Evolutionary conservation across 257 asterid genomes (phyloP).

Genomic region (Striga asiatica): DNA sequence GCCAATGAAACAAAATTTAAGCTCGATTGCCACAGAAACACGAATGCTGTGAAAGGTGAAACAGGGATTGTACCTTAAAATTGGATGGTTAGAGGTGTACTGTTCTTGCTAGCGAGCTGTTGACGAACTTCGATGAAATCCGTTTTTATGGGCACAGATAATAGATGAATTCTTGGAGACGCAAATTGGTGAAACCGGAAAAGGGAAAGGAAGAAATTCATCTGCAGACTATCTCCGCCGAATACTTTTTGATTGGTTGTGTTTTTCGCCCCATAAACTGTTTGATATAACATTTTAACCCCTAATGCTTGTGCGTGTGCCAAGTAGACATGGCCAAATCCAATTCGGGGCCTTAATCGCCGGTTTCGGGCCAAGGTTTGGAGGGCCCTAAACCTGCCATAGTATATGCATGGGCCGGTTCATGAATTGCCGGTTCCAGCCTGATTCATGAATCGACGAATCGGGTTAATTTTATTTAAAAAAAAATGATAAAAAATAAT

Average conservation of each 20-base stretch:
- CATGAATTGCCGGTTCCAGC: too few species aligned
- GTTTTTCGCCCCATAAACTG: constrained; percentile 2
- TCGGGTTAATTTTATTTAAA: too few species aligned
- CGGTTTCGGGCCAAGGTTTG: too few species aligned
- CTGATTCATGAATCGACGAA: too few species aligned
- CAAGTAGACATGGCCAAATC: too few species aligned
- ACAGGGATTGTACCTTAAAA: constrained; percentile 19
- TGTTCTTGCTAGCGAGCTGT: constrained; percentile 12
- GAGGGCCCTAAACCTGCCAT: too few species aligned
- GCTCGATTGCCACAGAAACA: neutral
- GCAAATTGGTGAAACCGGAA: constrained; percentile 12
- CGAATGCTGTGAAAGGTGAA: neutral
- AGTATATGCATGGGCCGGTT: too few species aligned
- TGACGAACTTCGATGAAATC: neutral
- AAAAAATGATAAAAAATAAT: too few species aligned
- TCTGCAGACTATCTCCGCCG: constrained; percentile 12
- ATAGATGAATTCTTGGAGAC: constrained; percentile 7
- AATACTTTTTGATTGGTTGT: neutral
- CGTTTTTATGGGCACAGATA: neutral
- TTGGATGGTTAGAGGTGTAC: neutral
- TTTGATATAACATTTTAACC: neutral
- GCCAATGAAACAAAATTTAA: neutral
- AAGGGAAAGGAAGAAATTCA: constrained; percentile 2
- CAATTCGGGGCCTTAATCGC: too few species aligned
- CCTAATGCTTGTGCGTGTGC: too few species aligned